Percentiles rank a stretch among this genome's conserved stretches.
phyloP scores from a whole-genome alignment of 495 filamentous ascomycete genomes.

The Aspergillus hancockii region DNA sequence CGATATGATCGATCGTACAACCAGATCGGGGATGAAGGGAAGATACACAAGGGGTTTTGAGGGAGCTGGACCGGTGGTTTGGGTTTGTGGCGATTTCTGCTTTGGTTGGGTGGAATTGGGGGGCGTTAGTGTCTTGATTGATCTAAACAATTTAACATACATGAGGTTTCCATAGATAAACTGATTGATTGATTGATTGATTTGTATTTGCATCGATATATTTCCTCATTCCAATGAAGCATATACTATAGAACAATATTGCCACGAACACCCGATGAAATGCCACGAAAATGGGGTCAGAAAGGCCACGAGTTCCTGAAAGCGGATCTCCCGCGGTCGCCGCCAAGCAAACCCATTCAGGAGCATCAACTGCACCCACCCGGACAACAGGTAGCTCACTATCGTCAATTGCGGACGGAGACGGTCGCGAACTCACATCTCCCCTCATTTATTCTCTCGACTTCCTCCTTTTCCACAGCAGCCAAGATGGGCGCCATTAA shows the following conservation, averaged over 20 bases:
- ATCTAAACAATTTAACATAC: neutral
- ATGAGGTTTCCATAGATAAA: neutral
- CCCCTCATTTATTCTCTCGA: neutral
- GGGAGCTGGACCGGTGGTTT: neutral
- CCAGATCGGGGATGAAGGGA: conserved; percentile 35
- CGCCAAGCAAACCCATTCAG: neutral
- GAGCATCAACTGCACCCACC: neutral
- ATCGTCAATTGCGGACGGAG: neutral
- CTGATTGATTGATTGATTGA: neutral
- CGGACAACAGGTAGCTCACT: neutral
- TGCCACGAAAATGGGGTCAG: neutral
- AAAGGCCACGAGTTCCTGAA: conserved; percentile 2
- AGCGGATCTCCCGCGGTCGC: neutral
- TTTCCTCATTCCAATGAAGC: neutral
- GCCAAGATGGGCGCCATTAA: conserved; percentile 44
- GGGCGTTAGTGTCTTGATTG: neutral
- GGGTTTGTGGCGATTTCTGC: neutral
- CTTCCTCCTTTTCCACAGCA: neutral
- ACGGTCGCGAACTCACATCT: neutral
- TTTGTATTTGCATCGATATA: neutral
- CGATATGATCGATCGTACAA: conserved; percentile 43
- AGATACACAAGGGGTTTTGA: conserved; percentile 29
- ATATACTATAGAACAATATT: neutral
- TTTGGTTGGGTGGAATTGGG: neutral
- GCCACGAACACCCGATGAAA: neutral